Evolutionary conservation across 768 basidiomycete genomes (phyloP).

Genomic region (Boletales sp.): DNA sequence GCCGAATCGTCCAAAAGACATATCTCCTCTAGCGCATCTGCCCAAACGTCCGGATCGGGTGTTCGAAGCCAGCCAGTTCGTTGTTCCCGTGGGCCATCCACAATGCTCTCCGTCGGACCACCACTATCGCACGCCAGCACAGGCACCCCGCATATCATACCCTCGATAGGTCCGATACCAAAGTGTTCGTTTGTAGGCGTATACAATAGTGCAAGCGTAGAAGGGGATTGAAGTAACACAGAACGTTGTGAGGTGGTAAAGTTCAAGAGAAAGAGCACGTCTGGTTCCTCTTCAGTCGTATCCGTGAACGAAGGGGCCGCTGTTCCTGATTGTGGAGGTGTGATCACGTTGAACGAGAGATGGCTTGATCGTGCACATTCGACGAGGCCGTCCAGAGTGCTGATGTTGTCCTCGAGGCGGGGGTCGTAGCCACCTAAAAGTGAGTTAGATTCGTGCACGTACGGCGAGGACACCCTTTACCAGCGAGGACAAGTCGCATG

Average conservation of each 20-base stretch:
- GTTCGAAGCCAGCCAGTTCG: slow-evolving; percentile 77
- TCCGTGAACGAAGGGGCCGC: slow-evolving; percentile 40
- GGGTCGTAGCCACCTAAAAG: slow-evolving; percentile 83
- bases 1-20: slow-evolving; percentile 25
- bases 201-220: slow-evolving; percentile 78
- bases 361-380: slow-evolving; percentile 49
- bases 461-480: slow-evolving; percentile 33
- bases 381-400: slow-evolving; percentile 61
- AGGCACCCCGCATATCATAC: slow-evolving; percentile 87
- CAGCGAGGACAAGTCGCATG: slow-evolving; percentile 76
- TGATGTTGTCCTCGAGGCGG: slow-evolving; percentile 78
- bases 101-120: slow-evolving; percentile 87
- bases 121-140: slow-evolving; percentile 85
- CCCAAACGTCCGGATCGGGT: slow-evolving; percentile 67
- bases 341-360: slow-evolving; percentile 57
- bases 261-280: slow-evolving; percentile 88
- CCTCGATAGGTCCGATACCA: slow-evolving; percentile 94
- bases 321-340: slow-evolving; percentile 41
- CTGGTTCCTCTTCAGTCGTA: slow-evolving; percentile 38
- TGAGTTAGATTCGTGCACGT: not conserved
- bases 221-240: slow-evolving; percentile 64
- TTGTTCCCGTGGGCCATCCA: slow-evolving; percentile 35
- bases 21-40: slow-evolving; percentile 61
- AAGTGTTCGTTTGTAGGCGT: slow-evolving; percentile 97
- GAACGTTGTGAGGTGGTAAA: slow-evolving; percentile 83